Evolutionary conservation across 2,329 filamentous ascomycete genomes (phyloP).

Genomic region (Botryotinia calthae): DNA sequence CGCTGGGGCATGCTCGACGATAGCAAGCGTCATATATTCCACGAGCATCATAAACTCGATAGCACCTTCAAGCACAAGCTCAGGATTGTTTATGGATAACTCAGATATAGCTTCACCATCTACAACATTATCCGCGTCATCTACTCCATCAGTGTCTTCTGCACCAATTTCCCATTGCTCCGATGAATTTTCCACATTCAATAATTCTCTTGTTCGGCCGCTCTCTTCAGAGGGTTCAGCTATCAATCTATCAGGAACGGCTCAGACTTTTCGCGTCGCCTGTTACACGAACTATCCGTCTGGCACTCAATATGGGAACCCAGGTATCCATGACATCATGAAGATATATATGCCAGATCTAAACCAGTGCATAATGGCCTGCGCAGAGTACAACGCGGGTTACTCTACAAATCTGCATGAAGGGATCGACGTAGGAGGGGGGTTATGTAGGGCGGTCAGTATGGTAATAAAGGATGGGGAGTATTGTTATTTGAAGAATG

Average conservation of each 20-base stretch:
- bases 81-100: background rate
- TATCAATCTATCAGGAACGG: background rate
- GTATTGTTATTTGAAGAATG: slow-evolving; percentile 22
- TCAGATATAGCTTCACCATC: background rate
- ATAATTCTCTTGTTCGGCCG: background rate
- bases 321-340: slow-evolving; percentile 17
- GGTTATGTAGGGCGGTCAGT: slow-evolving; percentile 15
- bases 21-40: background rate
- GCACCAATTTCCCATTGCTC: background rate
- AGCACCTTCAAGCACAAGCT: background rate
- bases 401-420: background rate
- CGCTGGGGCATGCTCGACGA: background rate
- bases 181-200: background rate
- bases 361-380: slow-evolving; percentile 12
- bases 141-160: background rate
- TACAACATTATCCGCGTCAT: background rate
- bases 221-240: background rate
- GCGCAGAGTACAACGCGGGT: slow-evolving; percentile 18
- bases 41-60: background rate
- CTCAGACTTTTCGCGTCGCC: slow-evolving; percentile 16
- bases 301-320: slow-evolving; percentile 13
- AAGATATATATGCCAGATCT: slow-evolving; percentile 17
- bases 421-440: slow-evolving; percentile 1
- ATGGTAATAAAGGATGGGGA: slow-evolving; percentile 16
- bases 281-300: slow-evolving; percentile 20